Evolutionary conservation across 768 basidiomycete species (phyloP), one percentile per base, ranked within the genome.

Genomic region (Hemileccinum rubropunctum): DNA sequence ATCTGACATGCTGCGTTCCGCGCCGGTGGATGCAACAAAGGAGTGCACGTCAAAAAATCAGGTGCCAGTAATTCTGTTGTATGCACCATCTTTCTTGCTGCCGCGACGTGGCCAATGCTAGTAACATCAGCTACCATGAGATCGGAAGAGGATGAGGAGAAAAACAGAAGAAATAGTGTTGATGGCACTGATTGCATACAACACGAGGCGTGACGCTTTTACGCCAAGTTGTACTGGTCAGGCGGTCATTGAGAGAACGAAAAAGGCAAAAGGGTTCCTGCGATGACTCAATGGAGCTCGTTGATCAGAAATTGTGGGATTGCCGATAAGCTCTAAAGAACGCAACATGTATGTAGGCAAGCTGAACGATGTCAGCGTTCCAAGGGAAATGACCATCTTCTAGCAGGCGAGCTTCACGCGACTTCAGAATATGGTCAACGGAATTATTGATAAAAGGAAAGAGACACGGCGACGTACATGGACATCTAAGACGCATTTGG

Each of bases 201-300:
- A 47, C 56, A 59, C 37, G 58, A 57, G 55, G 53, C 37, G 57
- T 56, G 55, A 52, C 45, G 36, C 50, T 20, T 39, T 30, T 42
- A 40, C 27, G 20, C 42, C 23, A 34, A 45, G 52, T 55, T 44
- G 48, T 42, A 42, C 37, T 17, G n/a, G 27, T 39, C 14, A 38
- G 26, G 39, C 18, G 35, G 34, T 41, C 21, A 27, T 40, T 21
- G 33, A 48, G 17, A 21, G 26, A 40, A 27, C 6, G 23, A 6
- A 15, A 10, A 17, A 34, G 28, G 9, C 47, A 43, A 17, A 39
- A 42, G 34, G 30, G 43, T 48, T 30, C 42, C 12, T 28, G 23
- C 37, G 34, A 44, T 23, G 9, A 30, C 47, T 45, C 26, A 12
- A 14, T 21, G 18, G 34, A 45, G 38, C 33, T 42, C 18, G 37